phyloP scores from a whole-genome alignment of 169 alveolate species.

The Plasmodium fragile region DNA sequence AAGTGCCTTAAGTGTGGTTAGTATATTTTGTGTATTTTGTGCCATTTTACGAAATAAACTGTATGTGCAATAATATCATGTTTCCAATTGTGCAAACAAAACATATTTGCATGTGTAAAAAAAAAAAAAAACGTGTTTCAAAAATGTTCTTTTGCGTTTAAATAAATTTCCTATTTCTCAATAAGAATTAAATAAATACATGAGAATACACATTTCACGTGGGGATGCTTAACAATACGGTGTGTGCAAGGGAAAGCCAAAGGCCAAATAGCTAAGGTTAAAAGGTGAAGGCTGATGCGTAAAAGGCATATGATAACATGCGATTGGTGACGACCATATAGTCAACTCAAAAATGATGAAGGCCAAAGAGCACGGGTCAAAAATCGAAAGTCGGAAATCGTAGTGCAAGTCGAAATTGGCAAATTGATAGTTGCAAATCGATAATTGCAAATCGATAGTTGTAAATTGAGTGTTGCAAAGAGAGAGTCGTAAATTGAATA shows the following conservation, averaged over 20 bases:
- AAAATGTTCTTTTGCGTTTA: neutral
- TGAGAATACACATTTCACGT: neutral
- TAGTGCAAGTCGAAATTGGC: neutral
- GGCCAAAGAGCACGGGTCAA: neutral
- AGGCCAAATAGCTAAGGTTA: neutral
- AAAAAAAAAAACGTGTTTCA: neutral
- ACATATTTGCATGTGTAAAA: neutral
- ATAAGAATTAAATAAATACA: neutral
- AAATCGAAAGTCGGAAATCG: neutral
- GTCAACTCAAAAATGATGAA: neutral
- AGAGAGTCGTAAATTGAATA: neutral
- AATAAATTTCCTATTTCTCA: neutral
- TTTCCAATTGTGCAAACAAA: neutral
- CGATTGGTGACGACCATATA: neutral
- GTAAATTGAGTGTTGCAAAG: neutral
- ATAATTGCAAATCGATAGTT: neutral
- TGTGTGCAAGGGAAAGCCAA: constrained; percentile 1
- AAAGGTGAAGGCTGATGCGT: neutral
- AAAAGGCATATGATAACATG: neutral
- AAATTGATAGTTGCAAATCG: neutral
- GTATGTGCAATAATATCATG: neutral
- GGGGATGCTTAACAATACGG: neutral
- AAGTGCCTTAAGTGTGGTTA: neutral
- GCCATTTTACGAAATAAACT: neutral
- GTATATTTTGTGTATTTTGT: neutral